Evolutionary conservation across 2,329 filamentous ascomycete genomes (phyloP).

Genomic region (Tolypocladium tropicale): DNA sequence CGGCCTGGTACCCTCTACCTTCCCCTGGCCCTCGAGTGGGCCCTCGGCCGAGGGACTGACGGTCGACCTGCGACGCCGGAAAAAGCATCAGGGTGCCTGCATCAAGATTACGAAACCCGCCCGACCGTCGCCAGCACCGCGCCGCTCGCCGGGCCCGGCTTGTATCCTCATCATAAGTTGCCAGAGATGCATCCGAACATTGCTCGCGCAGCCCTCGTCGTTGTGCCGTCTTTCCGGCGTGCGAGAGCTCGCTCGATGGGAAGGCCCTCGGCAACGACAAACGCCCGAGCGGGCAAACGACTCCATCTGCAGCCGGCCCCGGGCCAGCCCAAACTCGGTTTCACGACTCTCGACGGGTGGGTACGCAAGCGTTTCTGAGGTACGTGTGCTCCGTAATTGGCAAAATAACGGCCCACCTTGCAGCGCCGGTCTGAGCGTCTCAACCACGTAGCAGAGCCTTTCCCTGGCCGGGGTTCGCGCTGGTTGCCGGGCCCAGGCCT

Average conservation of each 20-base stretch:
- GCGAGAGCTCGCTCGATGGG: neutral
- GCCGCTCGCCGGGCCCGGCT: neutral
- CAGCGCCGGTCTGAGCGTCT: neutral
- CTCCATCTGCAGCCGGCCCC: neutral
- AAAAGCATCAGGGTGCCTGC: neutral
- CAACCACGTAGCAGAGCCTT: neutral
- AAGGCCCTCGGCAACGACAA: neutral
- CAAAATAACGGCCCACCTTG: neutral
- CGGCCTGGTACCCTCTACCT: neutral
- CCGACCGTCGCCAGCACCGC: neutral
- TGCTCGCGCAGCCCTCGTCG: neutral
- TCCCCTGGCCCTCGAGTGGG: neutral
- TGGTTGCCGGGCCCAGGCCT: neutral
- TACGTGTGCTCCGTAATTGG: neutral
- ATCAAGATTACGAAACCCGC: neutral
- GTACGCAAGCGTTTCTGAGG: neutral
- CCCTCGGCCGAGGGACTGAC: neutral
- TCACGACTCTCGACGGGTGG: neutral
- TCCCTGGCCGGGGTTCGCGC: neutral
- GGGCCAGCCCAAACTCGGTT: neutral
- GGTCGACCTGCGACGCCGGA: neutral
- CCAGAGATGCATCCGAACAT: neutral
- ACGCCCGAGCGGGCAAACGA: neutral
- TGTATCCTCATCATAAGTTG: neutral
- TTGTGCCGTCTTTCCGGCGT: neutral